A percentile compares a stretch with the other conserved stretches of the same genome.
Evolutionary conservation across 805 yeast species (phyloP).

Genomic region (Kuraishia hungarica): DNA sequence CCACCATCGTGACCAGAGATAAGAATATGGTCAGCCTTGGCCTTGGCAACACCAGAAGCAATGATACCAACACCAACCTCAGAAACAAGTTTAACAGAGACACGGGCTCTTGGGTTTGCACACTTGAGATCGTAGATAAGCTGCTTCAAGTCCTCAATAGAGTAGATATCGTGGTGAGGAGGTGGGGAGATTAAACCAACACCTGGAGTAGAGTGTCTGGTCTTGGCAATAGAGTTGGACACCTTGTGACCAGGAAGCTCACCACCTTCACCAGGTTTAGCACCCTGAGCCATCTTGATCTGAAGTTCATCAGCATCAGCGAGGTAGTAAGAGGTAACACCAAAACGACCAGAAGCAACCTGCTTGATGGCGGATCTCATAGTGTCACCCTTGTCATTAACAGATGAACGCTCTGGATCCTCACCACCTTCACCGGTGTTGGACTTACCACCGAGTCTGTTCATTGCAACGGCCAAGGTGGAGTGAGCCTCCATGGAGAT

Average conservation of each 20-base stretch:
- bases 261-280: conserved; percentile 99
- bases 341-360: conserved; percentile 96
- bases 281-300: conserved; percentile 99
- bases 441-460: conserved; percentile 93
- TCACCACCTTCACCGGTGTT: conserved; percentile 99
- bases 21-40: conserved; percentile 93
- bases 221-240: conserved; percentile 77
- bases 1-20: conserved; percentile 99
- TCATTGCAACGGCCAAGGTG: conserved; percentile 97
- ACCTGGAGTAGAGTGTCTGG: conserved; percentile 94
- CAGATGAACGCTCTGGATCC: conserved; percentile 82
- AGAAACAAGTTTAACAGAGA: conserved; percentile 91
- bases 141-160: conserved; percentile 96
- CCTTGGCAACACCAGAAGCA: conserved; percentile 98
- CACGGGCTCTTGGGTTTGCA: conserved; percentile 94
- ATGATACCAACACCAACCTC: conserved; percentile 99
- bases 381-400: conserved; percentile 83
- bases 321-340: conserved; percentile 91
- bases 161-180: conserved; percentile 97
- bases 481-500: conserved; percentile 98
- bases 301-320: conserved; percentile 97
- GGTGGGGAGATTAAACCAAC: conserved; percentile 98
- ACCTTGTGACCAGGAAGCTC: conserved; percentile 95
- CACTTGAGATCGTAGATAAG: conserved; percentile 94
- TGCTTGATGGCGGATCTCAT: conserved; percentile 99